Conservation (phyloP, 2,329 filamentous ascomycete species). For the Aspergillus sp. region DNA sequence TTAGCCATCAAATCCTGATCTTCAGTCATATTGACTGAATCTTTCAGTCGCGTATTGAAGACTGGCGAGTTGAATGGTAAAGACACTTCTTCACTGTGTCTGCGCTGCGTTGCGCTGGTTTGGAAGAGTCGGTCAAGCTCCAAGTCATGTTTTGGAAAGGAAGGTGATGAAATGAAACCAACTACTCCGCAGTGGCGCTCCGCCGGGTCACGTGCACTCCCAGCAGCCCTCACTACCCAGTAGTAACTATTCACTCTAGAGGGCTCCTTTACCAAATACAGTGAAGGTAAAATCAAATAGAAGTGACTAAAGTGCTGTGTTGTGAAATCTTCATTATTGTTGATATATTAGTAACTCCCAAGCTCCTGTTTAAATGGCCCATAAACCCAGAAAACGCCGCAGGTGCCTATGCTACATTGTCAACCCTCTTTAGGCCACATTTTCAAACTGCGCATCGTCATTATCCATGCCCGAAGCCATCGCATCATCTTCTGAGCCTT, state of each 20-base stretch:
- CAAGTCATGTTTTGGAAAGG: not conserved
- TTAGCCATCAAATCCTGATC: slow-evolving; percentile 56
- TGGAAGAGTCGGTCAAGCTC: not conserved
- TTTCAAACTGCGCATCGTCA: slow-evolving; percentile 76
- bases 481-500: slow-evolving; percentile 52
- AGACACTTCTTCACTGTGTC: not conserved
- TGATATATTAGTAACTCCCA: slow-evolving; percentile 6
- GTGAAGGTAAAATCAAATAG: not conserved
- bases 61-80: not conserved
- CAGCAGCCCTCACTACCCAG: not conserved
- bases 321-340: not conserved
- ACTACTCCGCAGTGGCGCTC: slow-evolving; percentile 1
- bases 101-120: not conserved
- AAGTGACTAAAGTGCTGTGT: not conserved
- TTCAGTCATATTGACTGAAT: slow-evolving; percentile 49
- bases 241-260: too few relatives aligned
- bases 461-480: slow-evolving; percentile 54
- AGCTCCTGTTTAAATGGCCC: slow-evolving; percentile 13
- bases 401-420: slow-evolving; percentile 27
- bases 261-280: not conserved
- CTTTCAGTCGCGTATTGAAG: not conserved
- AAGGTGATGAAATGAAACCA: not conserved
- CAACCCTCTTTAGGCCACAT: slow-evolving; percentile 55
- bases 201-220: not conserved
- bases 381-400: slow-evolving; percentile 22